A percentile compares a stretch with the other conserved stretches of the same genome.
These are phyloP conservation scores for Wickerhamomyces bovis DNA, from an alignment of 805 yeast genomes.

Conservation along the genomic window DNA sequence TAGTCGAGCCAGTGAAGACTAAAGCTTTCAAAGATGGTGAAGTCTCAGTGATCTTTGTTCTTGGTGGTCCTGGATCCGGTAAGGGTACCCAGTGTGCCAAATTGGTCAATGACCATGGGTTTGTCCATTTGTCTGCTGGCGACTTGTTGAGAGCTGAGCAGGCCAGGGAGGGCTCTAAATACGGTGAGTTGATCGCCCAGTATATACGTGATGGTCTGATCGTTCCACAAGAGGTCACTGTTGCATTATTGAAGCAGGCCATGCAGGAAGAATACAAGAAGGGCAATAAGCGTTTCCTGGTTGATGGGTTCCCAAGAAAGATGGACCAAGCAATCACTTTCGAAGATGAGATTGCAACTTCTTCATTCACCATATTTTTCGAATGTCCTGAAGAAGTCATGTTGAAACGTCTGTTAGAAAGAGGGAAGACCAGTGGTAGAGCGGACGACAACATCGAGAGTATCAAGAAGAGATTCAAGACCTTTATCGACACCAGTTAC, in stretches of 20 bases:
- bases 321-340: conserved; percentile 98
- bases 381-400: conserved; percentile 80
- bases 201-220: conserved; percentile 83
- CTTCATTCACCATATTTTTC: conserved; percentile 66
- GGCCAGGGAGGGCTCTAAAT: conserved; percentile 70
- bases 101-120: conserved; percentile 72
- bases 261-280: conserved; percentile 46
- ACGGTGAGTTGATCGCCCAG: conserved; percentile 78
- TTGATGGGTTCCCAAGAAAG: conserved; percentile 96
- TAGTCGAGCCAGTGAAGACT: conserved; percentile 31
- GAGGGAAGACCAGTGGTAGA: conserved; percentile 95
- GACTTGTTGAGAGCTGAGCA: conserved; percentile 93
- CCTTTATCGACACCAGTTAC: conserved; percentile 83
- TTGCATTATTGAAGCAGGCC: conserved; percentile 76
- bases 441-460: conserved; percentile 89
- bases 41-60: conserved; percentile 77
- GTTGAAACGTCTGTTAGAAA: conserved; percentile 76
- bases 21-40: conserved; percentile 56
- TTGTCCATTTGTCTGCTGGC: conserved; percentile 93
- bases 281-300: conserved; percentile 60
- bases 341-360: conserved; percentile 70
- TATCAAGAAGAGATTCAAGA: conserved; percentile 81
- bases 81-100: conserved; percentile 95
- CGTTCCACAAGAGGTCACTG: conserved; percentile 89
- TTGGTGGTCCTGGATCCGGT: conserved; percentile 98